Base-by-base conservation (phyloP, 1,284 basidiomycete genomes). In the Clitocybe nebularis region DNA sequence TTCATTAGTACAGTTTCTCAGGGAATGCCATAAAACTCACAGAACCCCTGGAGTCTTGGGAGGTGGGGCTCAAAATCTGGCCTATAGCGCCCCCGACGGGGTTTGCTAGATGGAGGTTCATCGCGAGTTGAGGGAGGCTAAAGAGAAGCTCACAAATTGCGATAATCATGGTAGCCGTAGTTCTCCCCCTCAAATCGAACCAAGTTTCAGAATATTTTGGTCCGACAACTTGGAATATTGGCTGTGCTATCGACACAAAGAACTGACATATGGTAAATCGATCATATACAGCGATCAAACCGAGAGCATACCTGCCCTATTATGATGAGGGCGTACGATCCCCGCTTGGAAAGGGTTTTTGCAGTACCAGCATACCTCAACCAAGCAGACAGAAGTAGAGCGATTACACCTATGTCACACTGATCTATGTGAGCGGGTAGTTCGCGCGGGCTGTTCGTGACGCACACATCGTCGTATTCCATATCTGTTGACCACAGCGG, bases 141-240 rank as follows among this genome's bases (percentile, higher is more conserved):
- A 28, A 10, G 17, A 21, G 26, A 32, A 41, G 45, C 64, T 41
- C 47, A 83, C 85, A 71, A 23, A 90, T 72, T n/a, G 85, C 75
- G 41, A 89, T 67, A 21, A 85, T 55, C 85, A 88, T 89, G 1
- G 88, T 90, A 10, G 83, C 84, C 0, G 87, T 89, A 4, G 82
- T 89, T 34, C 87, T 71, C 13, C 81, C 77, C 44, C 74, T 70
- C 32, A 88, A 61, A 49, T 84, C 77, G 52, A 90, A 90, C 88
- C 88, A 90, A 21, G 70, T 69, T 56, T 90, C 84, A 0, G 86
- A 89, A 59, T 83, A 90, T 43, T 76, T 81, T 2, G 76, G 74
- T 1, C 72, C 72, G 3, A 89, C 63, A 14, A 89, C 73, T 61
- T 86, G 84, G 55, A 79, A 88, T 17, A 81, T 67, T 1, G 85